Percentiles rank a stretch among this genome's conserved stretches.
Conservation (phyloP, 2,329 filamentous ascomycete species). For the Aureobasidium sp. region DNA sequence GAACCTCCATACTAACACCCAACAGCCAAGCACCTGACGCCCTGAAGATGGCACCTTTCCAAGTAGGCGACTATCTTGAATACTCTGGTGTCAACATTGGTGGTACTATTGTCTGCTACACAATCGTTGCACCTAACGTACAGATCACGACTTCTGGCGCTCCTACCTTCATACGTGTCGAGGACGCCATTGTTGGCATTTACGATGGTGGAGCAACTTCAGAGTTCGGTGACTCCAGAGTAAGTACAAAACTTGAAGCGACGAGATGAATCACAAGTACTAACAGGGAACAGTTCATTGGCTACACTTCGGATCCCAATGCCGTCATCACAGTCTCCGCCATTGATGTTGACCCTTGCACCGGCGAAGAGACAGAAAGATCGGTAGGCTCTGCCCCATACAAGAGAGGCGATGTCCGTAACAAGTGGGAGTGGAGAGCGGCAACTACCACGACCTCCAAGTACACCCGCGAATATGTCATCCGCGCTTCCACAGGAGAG, state of each 20-base stretch:
- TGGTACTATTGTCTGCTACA: constrained; percentile 29
- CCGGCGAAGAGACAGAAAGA: constrained; percentile 30
- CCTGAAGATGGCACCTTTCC: constrained; percentile 33
- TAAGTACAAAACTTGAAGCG: constrained; percentile 3
- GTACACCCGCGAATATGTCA: constrained; percentile 35
- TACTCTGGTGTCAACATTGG: constrained; percentile 29
- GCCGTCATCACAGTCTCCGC: constrained; percentile 29
- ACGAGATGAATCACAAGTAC: background rate
- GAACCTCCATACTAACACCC: background rate
- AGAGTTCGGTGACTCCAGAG: constrained; percentile 28
- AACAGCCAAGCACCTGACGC: constrained; percentile 25
- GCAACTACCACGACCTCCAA: constrained; percentile 21
- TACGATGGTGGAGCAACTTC: constrained; percentile 26
- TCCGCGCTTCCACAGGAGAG: constrained; percentile 27
- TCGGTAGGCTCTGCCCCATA: constrained; percentile 27
- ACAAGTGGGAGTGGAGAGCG: constrained; percentile 33
- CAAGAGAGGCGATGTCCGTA: constrained; percentile 25
- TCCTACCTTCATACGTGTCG: constrained; percentile 34
- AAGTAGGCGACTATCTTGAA: constrained; percentile 33
- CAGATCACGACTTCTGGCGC: constrained; percentile 28
- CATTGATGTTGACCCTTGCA: constrained; percentile 36
- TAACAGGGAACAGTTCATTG: constrained; percentile 25
- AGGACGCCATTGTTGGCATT: constrained; percentile 35
- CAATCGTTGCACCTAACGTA: constrained; percentile 31
- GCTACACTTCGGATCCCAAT: constrained; percentile 30